Conservation (phyloP, 805 yeast genomes). For the Metschnikowia cerradonensis region DNA sequence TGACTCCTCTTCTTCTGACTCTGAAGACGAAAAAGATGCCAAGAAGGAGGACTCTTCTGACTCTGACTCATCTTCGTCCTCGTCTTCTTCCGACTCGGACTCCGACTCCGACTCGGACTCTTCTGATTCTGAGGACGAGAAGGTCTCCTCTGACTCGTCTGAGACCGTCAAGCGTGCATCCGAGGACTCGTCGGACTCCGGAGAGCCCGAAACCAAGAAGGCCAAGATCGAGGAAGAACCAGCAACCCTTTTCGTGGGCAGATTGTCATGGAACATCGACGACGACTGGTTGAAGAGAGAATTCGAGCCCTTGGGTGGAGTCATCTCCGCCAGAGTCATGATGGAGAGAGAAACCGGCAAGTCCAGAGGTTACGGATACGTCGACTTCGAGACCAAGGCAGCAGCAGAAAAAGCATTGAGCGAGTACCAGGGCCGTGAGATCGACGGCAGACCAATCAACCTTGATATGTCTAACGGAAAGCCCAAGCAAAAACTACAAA, state of each 20-base stretch:
- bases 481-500: constrained; percentile 58
- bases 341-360: constrained; percentile 88
- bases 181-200: constrained; percentile 16
- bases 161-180: constrained; percentile 29
- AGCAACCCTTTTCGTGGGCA: constrained; percentile 91
- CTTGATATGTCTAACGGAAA: constrained; percentile 86
- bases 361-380: constrained; percentile 97
- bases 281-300: constrained; percentile 90
- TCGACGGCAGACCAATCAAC: constrained; percentile 96
- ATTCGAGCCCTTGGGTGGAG: constrained; percentile 81
- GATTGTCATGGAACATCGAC: constrained; percentile 95
- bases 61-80: constrained; percentile 12
- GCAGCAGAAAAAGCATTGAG: constrained; percentile 82
- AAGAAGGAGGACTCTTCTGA: constrained; percentile 16
- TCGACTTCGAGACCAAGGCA: constrained; percentile 77
- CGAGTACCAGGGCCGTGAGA: constrained; percentile 87
- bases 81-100: neutral
- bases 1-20: constrained; percentile 13
- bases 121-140: constrained; percentile 12
- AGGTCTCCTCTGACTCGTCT: constrained; percentile 12
- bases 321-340: constrained; percentile 84
- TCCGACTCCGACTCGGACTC: neutral
- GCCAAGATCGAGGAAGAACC: constrained; percentile 58
- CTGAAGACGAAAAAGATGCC: neutral
- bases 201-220: constrained; percentile 46